phyloP scores from a whole-genome alignment of 768 basidiomycete species.

The Xerocomellus chrysenteron region DNA sequence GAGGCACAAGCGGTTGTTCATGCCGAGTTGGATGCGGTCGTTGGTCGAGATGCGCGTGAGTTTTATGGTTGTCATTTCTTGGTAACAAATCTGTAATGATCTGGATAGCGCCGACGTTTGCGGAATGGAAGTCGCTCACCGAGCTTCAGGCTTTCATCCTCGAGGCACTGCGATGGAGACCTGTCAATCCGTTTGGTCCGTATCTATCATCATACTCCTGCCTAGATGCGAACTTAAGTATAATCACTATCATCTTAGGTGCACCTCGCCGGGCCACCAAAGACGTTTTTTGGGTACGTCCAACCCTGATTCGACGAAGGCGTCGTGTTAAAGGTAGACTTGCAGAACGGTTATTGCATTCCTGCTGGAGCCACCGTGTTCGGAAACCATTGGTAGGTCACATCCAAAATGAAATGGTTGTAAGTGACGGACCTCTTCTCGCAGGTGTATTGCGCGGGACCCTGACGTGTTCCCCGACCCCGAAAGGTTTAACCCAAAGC shows the following conservation, averaged over 20 bases:
- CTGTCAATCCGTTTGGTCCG: constrained; percentile 34
- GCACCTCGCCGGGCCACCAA: constrained; percentile 25
- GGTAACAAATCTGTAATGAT: neutral
- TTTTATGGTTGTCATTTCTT: neutral
- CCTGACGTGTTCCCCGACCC: constrained; percentile 33
- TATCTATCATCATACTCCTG: neutral
- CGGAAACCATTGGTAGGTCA: constrained; percentile 31
- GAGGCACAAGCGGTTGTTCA: constrained; percentile 35
- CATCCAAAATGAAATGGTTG: neutral
- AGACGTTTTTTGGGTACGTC: constrained; percentile 28
- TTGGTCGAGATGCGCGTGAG: constrained; percentile 36
- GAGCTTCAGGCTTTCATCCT: constrained; percentile 39
- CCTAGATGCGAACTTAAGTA: neutral
- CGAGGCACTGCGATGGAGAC: constrained; percentile 41
- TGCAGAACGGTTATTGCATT: constrained; percentile 36
- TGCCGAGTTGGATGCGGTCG: constrained; percentile 36
- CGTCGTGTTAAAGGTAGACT: neutral
- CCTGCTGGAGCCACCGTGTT: constrained; percentile 35
- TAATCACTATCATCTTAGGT: constrained; percentile 15
- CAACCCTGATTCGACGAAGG: too few relatives aligned
- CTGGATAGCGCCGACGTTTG: constrained; percentile 38
- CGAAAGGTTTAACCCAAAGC: constrained; percentile 53
- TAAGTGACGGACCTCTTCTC: neutral
- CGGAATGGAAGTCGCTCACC: constrained; percentile 32
- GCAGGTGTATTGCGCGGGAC: constrained; percentile 26